phyloP scores from a whole-genome alignment of 176 grass and related monocot genomes.

The Puya raimondii region DNA sequence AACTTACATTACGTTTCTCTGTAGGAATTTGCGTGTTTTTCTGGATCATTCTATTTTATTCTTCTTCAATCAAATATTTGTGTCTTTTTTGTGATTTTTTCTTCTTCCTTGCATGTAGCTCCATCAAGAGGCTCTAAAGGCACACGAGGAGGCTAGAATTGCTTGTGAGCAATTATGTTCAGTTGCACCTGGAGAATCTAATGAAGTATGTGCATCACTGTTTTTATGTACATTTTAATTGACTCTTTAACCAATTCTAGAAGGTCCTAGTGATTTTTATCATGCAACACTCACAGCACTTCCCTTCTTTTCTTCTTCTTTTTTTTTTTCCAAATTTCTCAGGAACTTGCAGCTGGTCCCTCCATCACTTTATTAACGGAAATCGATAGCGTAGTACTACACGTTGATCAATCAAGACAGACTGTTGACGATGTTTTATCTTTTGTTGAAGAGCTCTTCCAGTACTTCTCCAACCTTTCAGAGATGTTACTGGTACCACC shows the following conservation, averaged over 20 bases:
- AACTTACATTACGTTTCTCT: neutral
- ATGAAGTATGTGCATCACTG: constrained; percentile 26
- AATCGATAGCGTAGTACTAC: constrained; percentile 34
- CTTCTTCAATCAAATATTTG: neutral
- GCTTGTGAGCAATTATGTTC: constrained; percentile 40
- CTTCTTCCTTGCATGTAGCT: constrained; percentile 45
- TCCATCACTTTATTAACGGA: constrained; percentile 23
- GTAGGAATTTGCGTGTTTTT: neutral
- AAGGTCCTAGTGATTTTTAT: neutral
- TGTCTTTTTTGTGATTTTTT: constrained; percentile 6
- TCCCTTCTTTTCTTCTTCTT: neutral
- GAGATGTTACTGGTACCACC: constrained; percentile 37
- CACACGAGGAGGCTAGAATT: constrained; percentile 51
- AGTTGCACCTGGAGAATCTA: constrained; percentile 21
- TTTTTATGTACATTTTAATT: neutral
- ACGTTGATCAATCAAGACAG: constrained; percentile 44
- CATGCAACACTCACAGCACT: neutral
- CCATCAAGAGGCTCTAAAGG: constrained; percentile 36
- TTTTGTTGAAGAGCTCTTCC: constrained; percentile 52
- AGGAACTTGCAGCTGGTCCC: constrained; percentile 34
- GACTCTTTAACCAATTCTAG: neutral
- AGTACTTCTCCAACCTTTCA: constrained; percentile 34
- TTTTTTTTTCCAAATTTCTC: constrained; percentile 23
- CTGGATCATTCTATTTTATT: neutral
- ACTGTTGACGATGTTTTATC: constrained; percentile 45